phyloP scores from a whole-genome alignment of 176 grass and related monocot species.

The Paspalum vaginatum region DNA sequence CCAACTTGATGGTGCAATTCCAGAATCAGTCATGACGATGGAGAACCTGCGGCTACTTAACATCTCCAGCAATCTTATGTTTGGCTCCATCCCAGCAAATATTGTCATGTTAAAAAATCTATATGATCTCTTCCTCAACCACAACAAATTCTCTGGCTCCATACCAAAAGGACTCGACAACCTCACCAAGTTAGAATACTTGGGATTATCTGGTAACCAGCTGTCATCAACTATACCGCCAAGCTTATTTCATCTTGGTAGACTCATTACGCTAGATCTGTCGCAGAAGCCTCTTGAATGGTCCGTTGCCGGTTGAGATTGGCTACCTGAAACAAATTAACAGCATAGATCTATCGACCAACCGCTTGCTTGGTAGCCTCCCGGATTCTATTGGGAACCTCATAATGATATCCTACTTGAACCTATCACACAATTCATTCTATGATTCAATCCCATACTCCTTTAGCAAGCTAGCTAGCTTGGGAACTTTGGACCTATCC shows the following conservation, averaged over 20 bases:
- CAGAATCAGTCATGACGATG: neutral
- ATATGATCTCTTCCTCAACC: neutral
- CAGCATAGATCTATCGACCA: neutral
- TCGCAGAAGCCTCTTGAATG: neutral
- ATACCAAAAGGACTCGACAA: neutral
- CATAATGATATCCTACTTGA: neutral
- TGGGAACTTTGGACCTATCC: neutral
- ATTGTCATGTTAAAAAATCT: neutral
- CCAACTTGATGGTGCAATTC: neutral
- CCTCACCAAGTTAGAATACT: neutral
- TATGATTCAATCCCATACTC: neutral
- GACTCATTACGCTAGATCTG: neutral
- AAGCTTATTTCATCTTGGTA: neutral
- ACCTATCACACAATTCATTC: neutral
- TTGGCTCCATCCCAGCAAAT: neutral
- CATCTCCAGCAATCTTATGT: neutral
- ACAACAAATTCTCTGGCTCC: neutral
- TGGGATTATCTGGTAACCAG: neutral
- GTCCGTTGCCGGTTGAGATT: neutral
- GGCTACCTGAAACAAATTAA: neutral
- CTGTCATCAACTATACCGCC: neutral
- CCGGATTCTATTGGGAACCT: neutral
- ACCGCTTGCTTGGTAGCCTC: neutral
- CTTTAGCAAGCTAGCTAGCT: neutral
- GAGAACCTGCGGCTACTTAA: neutral